Base-by-base conservation (phyloP, 1,284 basidiomycete genomes). In the Cryptococcus sp. region DNA sequence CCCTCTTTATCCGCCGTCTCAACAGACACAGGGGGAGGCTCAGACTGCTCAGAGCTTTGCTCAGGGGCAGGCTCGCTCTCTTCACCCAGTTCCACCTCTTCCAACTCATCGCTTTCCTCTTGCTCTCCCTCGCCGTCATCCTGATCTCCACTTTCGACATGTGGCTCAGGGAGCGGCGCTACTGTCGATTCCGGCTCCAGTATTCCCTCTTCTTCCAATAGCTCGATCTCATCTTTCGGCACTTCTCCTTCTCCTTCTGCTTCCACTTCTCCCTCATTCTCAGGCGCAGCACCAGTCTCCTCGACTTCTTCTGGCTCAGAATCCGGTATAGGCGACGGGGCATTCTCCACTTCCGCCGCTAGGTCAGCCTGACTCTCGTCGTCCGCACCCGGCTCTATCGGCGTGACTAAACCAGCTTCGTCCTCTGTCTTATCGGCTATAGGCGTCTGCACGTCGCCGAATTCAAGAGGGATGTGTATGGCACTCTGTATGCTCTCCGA, bases 151-250 rank as follows among this genome's bases (percentile, higher is more conserved):
- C 41, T 13, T 44, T 17, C 13, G 6, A 17, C 20, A 17, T 13
- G 5, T 15, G 42, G n/a, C n/a, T 45, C 42, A 13, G 59, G 47
- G 11, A 61, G 47, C 25, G 60, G 60, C 25, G 60, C 52, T 15
- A 61, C 56, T 27, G 47, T 39, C 5, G 42, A 15, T 19, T 53
- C 54, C 19, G 53, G 52, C 8, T 39, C 48, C 10, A 74, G 54
- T 58, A 66, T 60, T 16, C 68, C 69, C 41, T 69, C 59, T 31
- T 73, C 70, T 45, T 72, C 70, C 23, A 69, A 40, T 38, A 76
- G 47, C 44, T 73, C 74, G 44, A 73, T 72, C 57, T 75, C 71
- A 57, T 73, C 71, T 47, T 73, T 73, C 8, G 68, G 67, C 11
- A 68, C 64, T 5, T 40, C 23, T 19, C 49, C 59, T 13, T 25